phyloP scores from a whole-genome alignment of 495 filamentous ascomycete genomes.

The Emericellopsis terricola region DNA sequence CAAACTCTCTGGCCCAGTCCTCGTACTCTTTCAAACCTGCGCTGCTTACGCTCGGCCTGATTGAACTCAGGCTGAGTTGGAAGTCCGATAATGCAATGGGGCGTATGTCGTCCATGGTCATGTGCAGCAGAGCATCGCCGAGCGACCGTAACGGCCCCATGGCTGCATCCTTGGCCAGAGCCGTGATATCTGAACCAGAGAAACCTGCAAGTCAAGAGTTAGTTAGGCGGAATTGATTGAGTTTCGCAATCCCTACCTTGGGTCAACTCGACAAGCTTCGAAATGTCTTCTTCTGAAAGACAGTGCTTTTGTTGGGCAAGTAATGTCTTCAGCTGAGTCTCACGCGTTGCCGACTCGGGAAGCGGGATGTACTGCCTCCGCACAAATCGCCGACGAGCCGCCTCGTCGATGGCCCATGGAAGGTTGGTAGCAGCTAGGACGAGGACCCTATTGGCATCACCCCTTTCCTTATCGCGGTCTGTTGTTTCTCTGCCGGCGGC shows the following conservation, averaged over 20 bases:
- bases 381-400: conserved; percentile 80
- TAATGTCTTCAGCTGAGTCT: conserved; percentile 56
- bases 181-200: conserved; percentile 93
- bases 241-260: conserved; percentile 40
- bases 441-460: conserved; percentile 79
- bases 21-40: conserved; percentile 75
- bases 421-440: conserved; percentile 93
- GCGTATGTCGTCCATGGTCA: conserved; percentile 84
- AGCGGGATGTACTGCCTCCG: conserved; percentile 91
- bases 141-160: conserved; percentile 92
- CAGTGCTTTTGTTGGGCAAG: conserved; percentile 76
- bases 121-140: conserved; percentile 76
- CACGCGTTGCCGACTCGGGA: conserved; percentile 66
- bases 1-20: conserved; percentile 86
- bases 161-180: conserved; percentile 90
- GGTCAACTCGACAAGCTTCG: conserved; percentile 60
- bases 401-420: conserved; percentile 97
- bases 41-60: conserved; percentile 78
- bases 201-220: conserved; percentile 46
- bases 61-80: conserved; percentile 62
- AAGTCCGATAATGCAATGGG: conserved; percentile 77
- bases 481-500: conserved; percentile 67
- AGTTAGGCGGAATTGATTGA: too few relatives aligned
- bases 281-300: conserved; percentile 55
- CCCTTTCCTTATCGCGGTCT: conserved; percentile 49